These are phyloP conservation scores for Wickerhamomyces alni DNA, from an alignment of 805 yeast species.

Conservation along the genomic window DNA sequence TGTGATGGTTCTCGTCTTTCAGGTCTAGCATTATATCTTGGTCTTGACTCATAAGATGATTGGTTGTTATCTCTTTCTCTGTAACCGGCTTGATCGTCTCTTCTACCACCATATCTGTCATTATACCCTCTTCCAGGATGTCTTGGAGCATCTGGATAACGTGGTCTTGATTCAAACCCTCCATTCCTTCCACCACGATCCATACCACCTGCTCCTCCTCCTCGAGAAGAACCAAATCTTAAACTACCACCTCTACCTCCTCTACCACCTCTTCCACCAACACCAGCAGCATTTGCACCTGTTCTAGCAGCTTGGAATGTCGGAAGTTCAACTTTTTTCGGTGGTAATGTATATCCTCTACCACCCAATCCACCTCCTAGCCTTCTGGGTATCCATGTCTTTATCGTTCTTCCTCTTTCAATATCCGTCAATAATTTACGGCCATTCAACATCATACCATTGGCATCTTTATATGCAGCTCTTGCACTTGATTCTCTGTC, in stretches of 20 bases:
- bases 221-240: conserved; percentile 7
- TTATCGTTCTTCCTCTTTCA: conserved; percentile 60
- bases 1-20: conserved; percentile 6
- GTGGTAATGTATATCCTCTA: conserved; percentile 46
- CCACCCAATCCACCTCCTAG: conserved; percentile 96
- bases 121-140: conserved; percentile 1
- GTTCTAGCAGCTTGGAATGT: conserved; percentile 4
- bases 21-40: conserved; percentile 14
- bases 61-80: conserved; percentile 9
- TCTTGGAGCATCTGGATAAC: not conserved
- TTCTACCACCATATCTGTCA: not conserved
- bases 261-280: conserved; percentile 5
- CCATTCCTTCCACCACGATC: conserved; percentile 9
- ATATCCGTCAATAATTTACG: conserved; percentile 62
- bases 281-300: not conserved
- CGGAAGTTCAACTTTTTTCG: conserved; percentile 10
- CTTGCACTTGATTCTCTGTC: conserved; percentile 54
- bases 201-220: too few relatives aligned
- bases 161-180: conserved; percentile 2
- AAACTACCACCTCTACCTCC: conserved; percentile 10
- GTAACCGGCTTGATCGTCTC: not conserved
- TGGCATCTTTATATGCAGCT: conserved; percentile 53
- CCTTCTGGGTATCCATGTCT: conserved; percentile 67
- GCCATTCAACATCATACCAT: conserved; percentile 44
- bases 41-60: conserved; percentile 3